These are phyloP conservation scores for Vigna radiata DNA, from an alignment of 306 rosid species.

Conservation along the genomic window DNA sequence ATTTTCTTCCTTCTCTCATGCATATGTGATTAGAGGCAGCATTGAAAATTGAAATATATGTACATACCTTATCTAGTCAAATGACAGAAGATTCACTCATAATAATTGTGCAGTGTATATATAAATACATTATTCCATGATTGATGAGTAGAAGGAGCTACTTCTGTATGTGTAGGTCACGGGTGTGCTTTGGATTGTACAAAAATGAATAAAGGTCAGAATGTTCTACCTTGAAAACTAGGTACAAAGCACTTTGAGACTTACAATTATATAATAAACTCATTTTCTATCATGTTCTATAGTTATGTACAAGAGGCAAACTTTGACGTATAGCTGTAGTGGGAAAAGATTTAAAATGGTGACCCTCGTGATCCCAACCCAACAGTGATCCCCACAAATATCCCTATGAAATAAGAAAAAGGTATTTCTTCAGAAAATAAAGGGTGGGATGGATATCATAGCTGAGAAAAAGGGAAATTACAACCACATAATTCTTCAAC, in stretches of 20 bases:
- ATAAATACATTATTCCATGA: slow-evolving; percentile 27
- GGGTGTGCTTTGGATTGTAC: slow-evolving; percentile 67
- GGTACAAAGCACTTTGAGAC: slow-evolving; percentile 36
- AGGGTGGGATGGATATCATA: slow-evolving; percentile 35
- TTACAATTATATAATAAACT: slow-evolving; percentile 30
- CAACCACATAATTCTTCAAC: slow-evolving; percentile 36
- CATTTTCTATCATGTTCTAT: slow-evolving; percentile 36
- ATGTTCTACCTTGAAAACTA: slow-evolving; percentile 65
- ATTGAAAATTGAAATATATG: slow-evolving; percentile 43
- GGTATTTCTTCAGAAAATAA: slow-evolving; percentile 11
- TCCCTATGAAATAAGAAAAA: slow-evolving; percentile 31
- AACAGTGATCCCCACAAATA: slow-evolving; percentile 49
- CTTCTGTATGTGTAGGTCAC: slow-evolving; percentile 56
- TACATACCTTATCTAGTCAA: slow-evolving; percentile 26
- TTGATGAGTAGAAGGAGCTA: slow-evolving; percentile 44
- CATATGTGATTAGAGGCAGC: slow-evolving; percentile 26
- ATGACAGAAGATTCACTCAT: slow-evolving; percentile 41
- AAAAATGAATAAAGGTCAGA: slow-evolving; percentile 62
- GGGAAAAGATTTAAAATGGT: slow-evolving; percentile 36
- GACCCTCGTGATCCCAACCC: slow-evolving; percentile 54
- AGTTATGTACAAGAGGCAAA: slow-evolving; percentile 31
- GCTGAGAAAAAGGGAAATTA: slow-evolving; percentile 27
- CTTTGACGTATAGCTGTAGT: slow-evolving; percentile 42
- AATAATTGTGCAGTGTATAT: slow-evolving; percentile 28
- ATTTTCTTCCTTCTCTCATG: slow-evolving; percentile 30